Conservation (phyloP, 306 rosid genomes). For the Datisca glomerata region DNA sequence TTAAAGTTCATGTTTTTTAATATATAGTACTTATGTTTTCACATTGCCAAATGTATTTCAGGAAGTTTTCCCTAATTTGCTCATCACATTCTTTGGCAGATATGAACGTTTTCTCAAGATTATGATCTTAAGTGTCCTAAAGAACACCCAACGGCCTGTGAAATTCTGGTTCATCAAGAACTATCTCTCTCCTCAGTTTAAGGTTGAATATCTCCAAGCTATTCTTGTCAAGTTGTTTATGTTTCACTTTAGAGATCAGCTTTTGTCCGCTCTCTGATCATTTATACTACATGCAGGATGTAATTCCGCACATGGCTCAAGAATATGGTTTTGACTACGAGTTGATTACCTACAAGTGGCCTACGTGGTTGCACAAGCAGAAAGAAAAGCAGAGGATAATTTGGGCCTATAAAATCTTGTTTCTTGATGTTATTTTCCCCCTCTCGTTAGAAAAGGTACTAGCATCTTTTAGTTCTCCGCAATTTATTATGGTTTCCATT, state of each 20-base stretch:
- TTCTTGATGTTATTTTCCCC: slow-evolving; percentile 97
- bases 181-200: slow-evolving; percentile 90
- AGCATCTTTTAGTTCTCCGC: slow-evolving; percentile 5
- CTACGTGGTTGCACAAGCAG: slow-evolving; percentile 99
- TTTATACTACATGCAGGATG: slow-evolving; percentile 38
- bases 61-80: neutral
- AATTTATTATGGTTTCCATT: neutral
- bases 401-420: slow-evolving; percentile 98
- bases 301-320: slow-evolving; percentile 88
- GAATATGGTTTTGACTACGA: slow-evolving; percentile 89
- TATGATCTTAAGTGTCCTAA: slow-evolving; percentile 90
- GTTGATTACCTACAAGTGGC: slow-evolving; percentile 95
- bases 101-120: slow-evolving; percentile 93
- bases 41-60: too few relatives aligned
- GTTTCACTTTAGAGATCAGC: neutral
- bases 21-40: too few relatives aligned
- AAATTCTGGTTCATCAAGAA: slow-evolving; percentile 99
- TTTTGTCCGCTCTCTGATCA: slow-evolving; percentile 14
- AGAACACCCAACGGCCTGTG: slow-evolving; percentile 87
- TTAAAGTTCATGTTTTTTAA: too few relatives aligned
- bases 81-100: slow-evolving; percentile 34
- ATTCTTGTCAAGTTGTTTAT: too few relatives aligned
- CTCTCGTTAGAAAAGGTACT: slow-evolving; percentile 92
- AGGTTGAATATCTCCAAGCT: slow-evolving; percentile 35
- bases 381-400: slow-evolving; percentile 94